These are phyloP conservation scores for Lentinula detonsa DNA, from an alignment of 768 basidiomycete genomes.

Conservation along the genomic window DNA sequence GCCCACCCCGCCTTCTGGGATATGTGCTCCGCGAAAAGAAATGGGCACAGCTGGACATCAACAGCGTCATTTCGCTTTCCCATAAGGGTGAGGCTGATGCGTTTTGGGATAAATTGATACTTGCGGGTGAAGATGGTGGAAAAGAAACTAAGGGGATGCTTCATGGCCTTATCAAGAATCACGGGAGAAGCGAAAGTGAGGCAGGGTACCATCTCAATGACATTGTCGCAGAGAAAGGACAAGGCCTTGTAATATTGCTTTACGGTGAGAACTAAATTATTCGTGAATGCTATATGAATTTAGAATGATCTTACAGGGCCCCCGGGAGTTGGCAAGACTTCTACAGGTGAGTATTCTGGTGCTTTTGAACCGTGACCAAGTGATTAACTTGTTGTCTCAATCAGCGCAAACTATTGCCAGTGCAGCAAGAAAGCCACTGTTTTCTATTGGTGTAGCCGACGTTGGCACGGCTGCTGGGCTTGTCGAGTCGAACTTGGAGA, in stretches of 20 bases:
- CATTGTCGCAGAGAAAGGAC: conserved; percentile 29
- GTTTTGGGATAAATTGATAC: not conserved
- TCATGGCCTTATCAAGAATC: not conserved
- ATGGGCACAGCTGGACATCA: not conserved
- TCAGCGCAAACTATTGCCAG: conserved; percentile 24
- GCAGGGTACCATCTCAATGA: conserved; percentile 19
- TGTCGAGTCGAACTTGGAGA: conserved; percentile 16
- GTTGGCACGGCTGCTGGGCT: conserved; percentile 19
- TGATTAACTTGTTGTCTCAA: not conserved
- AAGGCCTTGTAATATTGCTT: conserved; percentile 26
- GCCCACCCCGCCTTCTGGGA: not conserved
- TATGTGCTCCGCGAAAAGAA: not conserved
- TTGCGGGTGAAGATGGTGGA: not conserved
- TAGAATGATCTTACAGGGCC: not conserved
- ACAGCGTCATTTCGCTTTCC: not conserved
- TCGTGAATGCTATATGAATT: not conserved
- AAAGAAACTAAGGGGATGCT: not conserved
- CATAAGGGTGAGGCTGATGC: not conserved
- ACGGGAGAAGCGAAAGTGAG: not conserved
- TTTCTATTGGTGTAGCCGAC: conserved; percentile 24
- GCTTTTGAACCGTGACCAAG: conserved; percentile 26
- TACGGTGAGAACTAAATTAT: conserved; percentile 11
- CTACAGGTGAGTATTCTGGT: conserved; percentile 15
- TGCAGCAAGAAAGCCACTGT: conserved; percentile 20
- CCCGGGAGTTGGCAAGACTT: not conserved